Evolutionary conservation across 106 monocot species (phyloP).

Genomic region (Acorus gramineus): DNA sequence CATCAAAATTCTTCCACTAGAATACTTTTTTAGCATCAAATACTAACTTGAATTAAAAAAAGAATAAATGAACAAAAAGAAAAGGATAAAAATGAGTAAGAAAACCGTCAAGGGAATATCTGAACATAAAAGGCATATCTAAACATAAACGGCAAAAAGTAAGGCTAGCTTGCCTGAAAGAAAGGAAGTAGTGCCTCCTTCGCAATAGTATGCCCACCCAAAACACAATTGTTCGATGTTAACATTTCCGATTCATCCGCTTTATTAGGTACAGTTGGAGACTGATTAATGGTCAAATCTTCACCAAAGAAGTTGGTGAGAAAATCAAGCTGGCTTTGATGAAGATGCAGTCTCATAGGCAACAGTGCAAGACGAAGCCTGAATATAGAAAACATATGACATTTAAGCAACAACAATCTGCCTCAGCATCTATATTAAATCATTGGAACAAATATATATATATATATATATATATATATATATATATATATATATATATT

Average conservation of each 20-base stretch:
- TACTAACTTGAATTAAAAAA: no score
- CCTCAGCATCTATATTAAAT: no score
- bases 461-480: no score
- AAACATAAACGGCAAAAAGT: conserved; percentile 1
- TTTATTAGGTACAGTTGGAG: conserved; percentile 21
- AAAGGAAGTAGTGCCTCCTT: conserved; percentile 97
- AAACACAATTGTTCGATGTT: conserved; percentile 11
- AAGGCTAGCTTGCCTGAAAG: conserved; percentile 60
- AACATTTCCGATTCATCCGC: conserved; percentile 17
- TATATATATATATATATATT: no score
- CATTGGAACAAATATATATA: no score
- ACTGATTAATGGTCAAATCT: conserved; percentile 14
- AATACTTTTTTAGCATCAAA: no score
- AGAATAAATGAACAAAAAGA: no score
- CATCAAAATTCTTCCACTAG: no score
- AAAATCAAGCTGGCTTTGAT: conserved; percentile 88
- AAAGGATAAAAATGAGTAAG: no score
- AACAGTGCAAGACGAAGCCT: conserved; percentile 64
- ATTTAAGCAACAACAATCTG: no score
- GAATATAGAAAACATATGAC: neutral
- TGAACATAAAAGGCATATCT: neutral
- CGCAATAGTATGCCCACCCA: conserved; percentile 27
- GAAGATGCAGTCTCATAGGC: conserved; percentile 80
- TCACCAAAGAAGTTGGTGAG: conserved; percentile 67
- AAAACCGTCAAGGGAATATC: neutral